A percentile compares a stretch with the other conserved stretches of the same genome.
Conservation (phyloP, 2,329 filamentous ascomycete species). For the Microdochium nivale region DNA sequence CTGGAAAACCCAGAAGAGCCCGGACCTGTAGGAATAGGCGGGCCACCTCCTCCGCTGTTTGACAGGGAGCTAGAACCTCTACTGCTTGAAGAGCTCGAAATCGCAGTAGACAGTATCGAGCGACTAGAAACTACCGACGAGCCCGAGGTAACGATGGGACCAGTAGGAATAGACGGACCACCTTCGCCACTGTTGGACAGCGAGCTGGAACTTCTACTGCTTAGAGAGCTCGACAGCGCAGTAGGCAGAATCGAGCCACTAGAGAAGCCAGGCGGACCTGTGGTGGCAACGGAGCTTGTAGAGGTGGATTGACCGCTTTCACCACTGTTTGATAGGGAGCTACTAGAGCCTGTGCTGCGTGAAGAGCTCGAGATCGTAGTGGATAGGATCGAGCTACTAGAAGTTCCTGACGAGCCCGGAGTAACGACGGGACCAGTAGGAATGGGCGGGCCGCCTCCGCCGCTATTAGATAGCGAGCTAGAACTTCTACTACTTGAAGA, state of each 20-base stretch:
- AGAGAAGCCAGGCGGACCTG: not conserved
- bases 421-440: not conserved
- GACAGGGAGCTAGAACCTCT: not conserved
- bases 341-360: not conserved
- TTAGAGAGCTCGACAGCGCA: not conserved
- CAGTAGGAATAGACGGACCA: not conserved
- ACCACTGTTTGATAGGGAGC: not conserved
- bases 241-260: not conserved
- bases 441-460: too few relatives aligned
- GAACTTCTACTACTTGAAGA: too few relatives aligned
- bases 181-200: not conserved
- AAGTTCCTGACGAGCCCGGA: not conserved
- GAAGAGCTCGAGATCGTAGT: not conserved
- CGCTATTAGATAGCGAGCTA: not conserved
- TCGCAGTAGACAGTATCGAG: not conserved
- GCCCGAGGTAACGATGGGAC: not conserved
- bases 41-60: not conserved
- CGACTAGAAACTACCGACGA: not conserved
- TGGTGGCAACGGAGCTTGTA: too few relatives aligned
- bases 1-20: not conserved
- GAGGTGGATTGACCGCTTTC: not conserved
- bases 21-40: not conserved
- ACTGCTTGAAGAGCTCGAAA: not conserved
- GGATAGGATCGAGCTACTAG: not conserved
- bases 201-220: too few relatives aligned